Conservation (phyloP, 1,284 basidiomycete genomes). For the Serendipita sp. region DNA sequence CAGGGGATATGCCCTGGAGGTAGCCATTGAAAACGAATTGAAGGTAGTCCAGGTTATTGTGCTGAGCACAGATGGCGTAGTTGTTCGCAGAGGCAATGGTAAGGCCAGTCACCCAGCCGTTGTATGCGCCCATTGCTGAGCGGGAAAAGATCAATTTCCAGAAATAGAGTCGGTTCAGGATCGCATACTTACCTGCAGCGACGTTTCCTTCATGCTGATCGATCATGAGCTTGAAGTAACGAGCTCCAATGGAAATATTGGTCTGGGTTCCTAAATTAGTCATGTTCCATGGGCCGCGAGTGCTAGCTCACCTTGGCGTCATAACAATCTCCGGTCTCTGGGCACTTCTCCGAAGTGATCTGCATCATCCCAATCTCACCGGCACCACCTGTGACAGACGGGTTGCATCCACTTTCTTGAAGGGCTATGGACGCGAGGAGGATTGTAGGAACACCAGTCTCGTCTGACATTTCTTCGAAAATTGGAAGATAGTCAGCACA, state of each 20-base stretch:
- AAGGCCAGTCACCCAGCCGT: constrained; percentile 58
- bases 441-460: constrained; percentile 46
- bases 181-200: not conserved
- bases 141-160: constrained; percentile 20
- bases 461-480: constrained; percentile 49
- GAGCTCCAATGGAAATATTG: constrained; percentile 50
- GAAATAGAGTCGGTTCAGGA: not conserved
- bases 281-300: not conserved
- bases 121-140: constrained; percentile 55
- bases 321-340: constrained; percentile 50
- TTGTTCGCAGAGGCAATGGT: constrained; percentile 51
- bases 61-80: constrained; percentile 45
- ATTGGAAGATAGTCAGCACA: constrained; percentile 41
- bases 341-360: constrained; percentile 67
- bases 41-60: constrained; percentile 67
- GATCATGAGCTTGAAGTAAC: constrained; percentile 45
- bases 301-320: constrained; percentile 21
- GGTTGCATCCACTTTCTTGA: constrained; percentile 64
- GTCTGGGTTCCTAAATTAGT: constrained; percentile 12
- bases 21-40: constrained; percentile 71
- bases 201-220: constrained; percentile 41
- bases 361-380: constrained; percentile 81
- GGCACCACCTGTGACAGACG: constrained; percentile 52
- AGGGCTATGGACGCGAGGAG: constrained; percentile 75
- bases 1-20: constrained; percentile 49